Evolutionary conservation across 495 filamentous ascomycete genomes (phyloP), one percentile per base, ranked within the genome.

Genomic region (Aspergillus hancockii): DNA sequence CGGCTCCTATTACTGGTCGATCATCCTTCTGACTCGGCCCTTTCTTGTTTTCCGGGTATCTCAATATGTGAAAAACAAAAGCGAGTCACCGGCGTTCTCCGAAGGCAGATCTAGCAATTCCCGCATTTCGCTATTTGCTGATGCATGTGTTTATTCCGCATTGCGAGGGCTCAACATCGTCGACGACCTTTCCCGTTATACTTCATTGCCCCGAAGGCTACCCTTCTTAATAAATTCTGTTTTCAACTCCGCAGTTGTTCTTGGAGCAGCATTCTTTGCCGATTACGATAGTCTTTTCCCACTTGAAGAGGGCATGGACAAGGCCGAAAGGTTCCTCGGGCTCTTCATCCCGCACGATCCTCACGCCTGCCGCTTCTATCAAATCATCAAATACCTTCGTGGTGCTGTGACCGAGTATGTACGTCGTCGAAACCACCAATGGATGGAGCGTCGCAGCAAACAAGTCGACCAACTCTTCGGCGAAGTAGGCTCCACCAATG

Each of bases 181-280:
- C 6, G 80, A 85, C 56, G 78, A 76, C 55, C 84, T 86, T 8
- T 71, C 81, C 32, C 80, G 83, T 55, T 81, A 77, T 16, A 66
- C 76, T 12, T 86, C 88, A 57, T 75, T 91, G n/a, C 85, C 88
- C 0, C 82, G 78, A 45, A 77, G 88, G 25, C 83, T 90, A 49
- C 87, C 88, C 0, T 88, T 90, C 55, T 70, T 89, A 61, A 85
- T 90, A 58, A 89, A 91, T 65, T 89, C 87, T 46, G 82, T 89
- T 52, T 91, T 92, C 67, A 83, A 88, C 34, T 87, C 87, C 3
- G 86, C 87, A 3, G 76, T 91, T 4, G 80, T 90, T 10, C 75
- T 91, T 3, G 77, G 88, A 30, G 82, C 87, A 53, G 89, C 88
- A 54, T 86, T 89, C 63, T 90, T 90, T 62, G 83, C 86, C 4